Percentiles rank a stretch among this genome's conserved stretches.
phyloP scores from a whole-genome alignment of 228 moss, liverwort and hornwort species.

The Sphagnum fallax region DNA sequence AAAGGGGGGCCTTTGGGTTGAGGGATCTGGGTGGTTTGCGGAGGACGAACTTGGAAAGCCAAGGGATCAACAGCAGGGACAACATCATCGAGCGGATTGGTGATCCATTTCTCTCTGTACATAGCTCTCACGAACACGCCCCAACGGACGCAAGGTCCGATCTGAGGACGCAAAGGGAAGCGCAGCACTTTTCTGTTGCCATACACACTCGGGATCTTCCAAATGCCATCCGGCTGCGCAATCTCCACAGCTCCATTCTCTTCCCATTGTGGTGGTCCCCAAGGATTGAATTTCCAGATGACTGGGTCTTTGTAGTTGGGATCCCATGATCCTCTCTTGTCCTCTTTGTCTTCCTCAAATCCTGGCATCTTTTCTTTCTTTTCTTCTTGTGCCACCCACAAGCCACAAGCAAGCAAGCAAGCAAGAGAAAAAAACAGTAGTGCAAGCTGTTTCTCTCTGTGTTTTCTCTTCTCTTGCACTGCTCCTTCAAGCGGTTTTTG shows the following conservation, averaged over 20 bases:
- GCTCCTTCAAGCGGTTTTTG: too few relatives aligned
- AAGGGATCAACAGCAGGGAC: slow-evolving; percentile 12
- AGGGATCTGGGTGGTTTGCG: slow-evolving; percentile 19
- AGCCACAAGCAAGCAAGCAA: too few relatives aligned
- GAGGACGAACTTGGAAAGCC: slow-evolving; percentile 19
- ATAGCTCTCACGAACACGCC: slow-evolving; percentile 23
- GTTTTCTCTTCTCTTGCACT: too few relatives aligned
- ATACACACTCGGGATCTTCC: slow-evolving; percentile 35
- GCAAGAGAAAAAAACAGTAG: too few relatives aligned
- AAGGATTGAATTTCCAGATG: slow-evolving; percentile 13
- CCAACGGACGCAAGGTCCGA: slow-evolving; percentile 19
- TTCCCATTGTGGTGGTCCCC: slow-evolving; percentile 25
- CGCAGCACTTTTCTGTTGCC: slow-evolving; percentile 28
- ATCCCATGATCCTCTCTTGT: slow-evolving; percentile 33
- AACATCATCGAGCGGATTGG: slow-evolving; percentile 5
- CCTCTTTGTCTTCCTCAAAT: slow-evolving; percentile 21
- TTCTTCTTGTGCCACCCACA: too few relatives aligned
- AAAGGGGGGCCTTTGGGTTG: slow-evolving; percentile 25
- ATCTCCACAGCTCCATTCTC: slow-evolving; percentile 23
- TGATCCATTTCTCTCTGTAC: slow-evolving; percentile 15
- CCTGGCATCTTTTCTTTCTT: slow-evolving; percentile 8
- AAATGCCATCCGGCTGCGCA: slow-evolving; percentile 27
- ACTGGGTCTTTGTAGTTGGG: slow-evolving; percentile 15
- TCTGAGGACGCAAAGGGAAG: slow-evolving; percentile 37
- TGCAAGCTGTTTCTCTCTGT: too few relatives aligned